A percentile compares a stretch with the other conserved stretches of the same genome.
Evolutionary conservation across 202 grass and related monocot species (phyloP).

Genomic region (Cymbopogon flexuosus): DNA sequence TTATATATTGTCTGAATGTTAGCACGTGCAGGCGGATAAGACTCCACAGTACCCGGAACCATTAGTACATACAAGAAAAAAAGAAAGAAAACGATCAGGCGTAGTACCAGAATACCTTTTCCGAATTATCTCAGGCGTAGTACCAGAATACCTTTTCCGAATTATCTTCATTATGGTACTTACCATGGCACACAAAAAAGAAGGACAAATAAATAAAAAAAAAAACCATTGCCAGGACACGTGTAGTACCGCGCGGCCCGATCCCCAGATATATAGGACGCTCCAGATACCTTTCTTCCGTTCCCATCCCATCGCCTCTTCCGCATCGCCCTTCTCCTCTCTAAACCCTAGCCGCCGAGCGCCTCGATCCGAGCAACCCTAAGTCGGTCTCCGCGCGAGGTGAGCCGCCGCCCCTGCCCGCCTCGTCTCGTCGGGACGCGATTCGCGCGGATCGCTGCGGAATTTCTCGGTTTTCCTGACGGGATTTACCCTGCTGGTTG

Average conservation of each 20-base stretch:
- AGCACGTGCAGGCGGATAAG: too few relatives aligned
- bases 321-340: background rate
- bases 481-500: background rate
- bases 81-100: too few relatives aligned
- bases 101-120: too few relatives aligned
- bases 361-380: slow-evolving; percentile 6
- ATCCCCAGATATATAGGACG: background rate
- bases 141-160: too few relatives aligned
- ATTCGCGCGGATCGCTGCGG: background rate
- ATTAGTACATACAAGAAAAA: too few relatives aligned
- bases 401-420: background rate
- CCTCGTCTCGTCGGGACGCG: background rate
- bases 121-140: too few relatives aligned
- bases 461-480: background rate
- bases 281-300: background rate
- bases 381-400: slow-evolving; percentile 33
- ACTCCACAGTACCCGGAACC: too few relatives aligned
- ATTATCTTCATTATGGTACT: too few relatives aligned
- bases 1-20: too few relatives aligned
- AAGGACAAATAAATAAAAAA: too few relatives aligned
- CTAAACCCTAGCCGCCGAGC: slow-evolving; percentile 29
- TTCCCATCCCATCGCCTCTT: background rate
- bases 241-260: background rate
- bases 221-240: background rate
- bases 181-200: too few relatives aligned